Evolutionary conservation across 768 basidiomycete genomes (phyloP).

Genomic region (Hygrocybe coccinea): DNA sequence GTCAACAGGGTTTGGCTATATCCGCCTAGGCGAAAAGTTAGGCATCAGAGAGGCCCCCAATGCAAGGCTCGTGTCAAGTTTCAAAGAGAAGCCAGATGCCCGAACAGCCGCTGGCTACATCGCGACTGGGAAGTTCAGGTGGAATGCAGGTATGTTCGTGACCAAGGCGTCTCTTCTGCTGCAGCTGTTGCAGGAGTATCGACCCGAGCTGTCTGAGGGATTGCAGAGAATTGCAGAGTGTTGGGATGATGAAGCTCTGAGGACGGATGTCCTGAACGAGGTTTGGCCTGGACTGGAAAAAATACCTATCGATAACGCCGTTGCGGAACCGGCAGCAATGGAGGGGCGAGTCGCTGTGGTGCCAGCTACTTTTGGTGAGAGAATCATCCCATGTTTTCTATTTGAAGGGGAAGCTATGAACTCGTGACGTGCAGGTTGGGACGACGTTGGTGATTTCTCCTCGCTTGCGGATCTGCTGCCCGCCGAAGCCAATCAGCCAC

Average conservation of each 20-base stretch:
- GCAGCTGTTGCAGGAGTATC: constrained; percentile 67
- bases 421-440: constrained; percentile 59
- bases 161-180: constrained; percentile 73
- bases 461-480: constrained; percentile 81
- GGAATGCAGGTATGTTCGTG: constrained; percentile 94
- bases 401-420: constrained; percentile 3
- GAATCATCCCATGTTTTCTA: background rate
- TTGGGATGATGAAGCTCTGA: constrained; percentile 60
- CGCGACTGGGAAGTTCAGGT: constrained; percentile 80
- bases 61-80: constrained; percentile 75
- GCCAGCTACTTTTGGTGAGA: constrained; percentile 81
- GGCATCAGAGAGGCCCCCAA: constrained; percentile 68
- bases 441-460: constrained; percentile 89
- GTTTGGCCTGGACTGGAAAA: constrained; percentile 78
- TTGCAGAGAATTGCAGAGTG: constrained; percentile 60
- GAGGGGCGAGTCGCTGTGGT: constrained; percentile 84
- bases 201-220: constrained; percentile 65
- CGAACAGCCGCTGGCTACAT: constrained; percentile 84
- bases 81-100: constrained; percentile 90
- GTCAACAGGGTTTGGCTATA: constrained; percentile 85
- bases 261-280: constrained; percentile 54
- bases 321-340: constrained; percentile 81
- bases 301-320: constrained; percentile 84
- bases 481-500: constrained; percentile 79
- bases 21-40: constrained; percentile 75